A percentile compares a stretch with the other conserved stretches of the same genome.
These are phyloP conservation scores for Porphyridium purpureum DNA, from an alignment of 23 red algal genomes.

Conservation along the genomic window DNA sequence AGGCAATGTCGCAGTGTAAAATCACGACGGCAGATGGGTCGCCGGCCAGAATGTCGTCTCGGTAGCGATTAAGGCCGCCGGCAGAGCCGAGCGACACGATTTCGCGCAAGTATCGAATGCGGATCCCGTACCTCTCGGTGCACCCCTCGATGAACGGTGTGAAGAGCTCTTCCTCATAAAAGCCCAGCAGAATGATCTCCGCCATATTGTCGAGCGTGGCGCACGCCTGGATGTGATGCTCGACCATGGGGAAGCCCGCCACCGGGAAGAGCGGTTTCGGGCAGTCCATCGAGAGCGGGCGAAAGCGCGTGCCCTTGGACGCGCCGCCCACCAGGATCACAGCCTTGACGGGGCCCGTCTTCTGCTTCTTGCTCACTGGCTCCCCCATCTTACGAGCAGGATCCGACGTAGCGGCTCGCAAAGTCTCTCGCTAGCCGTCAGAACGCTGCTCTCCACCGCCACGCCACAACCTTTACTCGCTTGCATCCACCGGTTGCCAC, in stretches of 20 bases:
- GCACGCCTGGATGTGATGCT: conserved; percentile 19
- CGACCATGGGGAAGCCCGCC: conserved; percentile 25
- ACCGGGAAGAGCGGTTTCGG: conserved; percentile 31
- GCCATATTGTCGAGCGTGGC: conserved; percentile 4
- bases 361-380: no score
- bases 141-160: conserved; percentile 6
- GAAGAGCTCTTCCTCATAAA: conserved; percentile 25
- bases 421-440: no score
- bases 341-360: no score
- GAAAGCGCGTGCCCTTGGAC: conserved; percentile 31
- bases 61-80: conserved; percentile 24
- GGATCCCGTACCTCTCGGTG: conserved; percentile 3
- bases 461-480: no score
- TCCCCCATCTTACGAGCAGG: no score
- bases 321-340: conserved; percentile 30
- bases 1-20: conserved; percentile 30
- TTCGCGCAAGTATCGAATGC: conserved; percentile 18
- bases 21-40: conserved; percentile 12
- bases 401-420: no score
- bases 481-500: no score
- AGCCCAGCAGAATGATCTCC: conserved; percentile 24
- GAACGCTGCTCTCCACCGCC: no score
- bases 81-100: conserved; percentile 10
- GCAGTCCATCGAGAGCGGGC: conserved; percentile 23
- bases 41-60: conserved; percentile 8